A percentile compares a stretch with the other conserved stretches of the same genome.
Evolutionary conservation across 768 basidiomycete genomes (phyloP).

Genomic region (Panellus pusillus): DNA sequence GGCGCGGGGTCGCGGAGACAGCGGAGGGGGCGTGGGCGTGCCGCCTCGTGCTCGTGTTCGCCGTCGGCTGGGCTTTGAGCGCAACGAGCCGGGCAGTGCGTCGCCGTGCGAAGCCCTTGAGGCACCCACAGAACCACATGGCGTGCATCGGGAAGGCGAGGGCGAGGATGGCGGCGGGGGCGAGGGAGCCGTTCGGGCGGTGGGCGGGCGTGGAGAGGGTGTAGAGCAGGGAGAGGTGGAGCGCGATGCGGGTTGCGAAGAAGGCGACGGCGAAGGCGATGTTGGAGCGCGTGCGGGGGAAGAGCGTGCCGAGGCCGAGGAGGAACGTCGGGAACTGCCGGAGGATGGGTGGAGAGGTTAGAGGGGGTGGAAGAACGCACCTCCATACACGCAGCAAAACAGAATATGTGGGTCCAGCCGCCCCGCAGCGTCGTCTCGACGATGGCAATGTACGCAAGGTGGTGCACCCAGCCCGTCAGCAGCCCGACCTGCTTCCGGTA

Average conservation of each 20-base stretch:
- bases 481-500: constrained; percentile 43
- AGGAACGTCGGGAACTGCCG: constrained; percentile 53
- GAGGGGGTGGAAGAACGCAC: constrained; percentile 16
- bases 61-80: not conserved
- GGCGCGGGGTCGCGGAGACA: too few species aligned
- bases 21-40: too few species aligned
- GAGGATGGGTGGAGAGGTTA: not conserved
- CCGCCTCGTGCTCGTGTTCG: too few species aligned
- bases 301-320: constrained; percentile 45
- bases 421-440: constrained; percentile 32
- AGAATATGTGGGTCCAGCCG: constrained; percentile 36
- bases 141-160: constrained; percentile 51
- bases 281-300: constrained; percentile 46
- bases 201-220: constrained; percentile 29
- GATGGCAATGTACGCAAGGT: constrained; percentile 39
- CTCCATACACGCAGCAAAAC: constrained; percentile 41
- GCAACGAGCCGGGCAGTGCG: not conserved
- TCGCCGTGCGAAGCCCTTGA: constrained; percentile 46
- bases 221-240: constrained; percentile 42
- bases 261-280: constrained; percentile 49
- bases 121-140: constrained; percentile 52
- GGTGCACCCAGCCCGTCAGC: constrained; percentile 52
- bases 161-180: constrained; percentile 41
- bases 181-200: constrained; percentile 34
- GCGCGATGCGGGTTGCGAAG: constrained; percentile 50